Percentiles rank a stretch among this genome's conserved stretches.
phyloP scores from a whole-genome alignment of 2,329 filamentous ascomycete genomes.

The Madurella fahalii region DNA sequence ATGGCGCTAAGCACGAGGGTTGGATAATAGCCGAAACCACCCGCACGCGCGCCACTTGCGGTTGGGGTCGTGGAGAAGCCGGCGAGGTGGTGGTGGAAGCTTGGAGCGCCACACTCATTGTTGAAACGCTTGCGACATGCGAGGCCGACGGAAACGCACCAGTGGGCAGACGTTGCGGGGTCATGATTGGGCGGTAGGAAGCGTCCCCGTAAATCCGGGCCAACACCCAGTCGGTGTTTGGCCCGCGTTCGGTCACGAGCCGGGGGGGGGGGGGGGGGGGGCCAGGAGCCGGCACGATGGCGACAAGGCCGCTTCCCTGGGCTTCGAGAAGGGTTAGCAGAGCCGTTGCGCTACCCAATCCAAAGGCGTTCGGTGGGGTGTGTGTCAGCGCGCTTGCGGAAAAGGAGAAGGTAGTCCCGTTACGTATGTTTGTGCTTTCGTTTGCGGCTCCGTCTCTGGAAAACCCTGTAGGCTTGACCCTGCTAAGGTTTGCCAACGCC shows the following conservation, averaged over 20 bases:
- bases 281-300: not conserved
- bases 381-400: not conserved
- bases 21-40: not conserved
- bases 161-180: not conserved
- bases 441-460: slow-evolving; percentile 12
- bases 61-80: too few species aligned
- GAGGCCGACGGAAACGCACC: too few species aligned
- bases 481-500: slow-evolving; percentile 10
- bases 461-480: not conserved
- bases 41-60: too few species aligned
- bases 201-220: slow-evolving; percentile 19
- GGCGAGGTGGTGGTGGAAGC: too few species aligned
- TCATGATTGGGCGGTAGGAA: slow-evolving; percentile 19
- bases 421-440: not conserved
- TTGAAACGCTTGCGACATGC: not conserved
- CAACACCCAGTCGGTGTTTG: slow-evolving; percentile 1
- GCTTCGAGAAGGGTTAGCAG: slow-evolving; percentile 17
- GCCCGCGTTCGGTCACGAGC: not conserved
- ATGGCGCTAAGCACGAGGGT: not conserved
- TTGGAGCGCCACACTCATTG: too few species aligned
- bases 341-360: slow-evolving; percentile 11
- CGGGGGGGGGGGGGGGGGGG: too few species aligned
- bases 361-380: not conserved
- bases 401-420: not conserved
- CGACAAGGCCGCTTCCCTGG: not conserved